Conservation (phyloP, 2,329 filamentous ascomycete genomes). For the Chaetomiaceae sp. region DNA sequence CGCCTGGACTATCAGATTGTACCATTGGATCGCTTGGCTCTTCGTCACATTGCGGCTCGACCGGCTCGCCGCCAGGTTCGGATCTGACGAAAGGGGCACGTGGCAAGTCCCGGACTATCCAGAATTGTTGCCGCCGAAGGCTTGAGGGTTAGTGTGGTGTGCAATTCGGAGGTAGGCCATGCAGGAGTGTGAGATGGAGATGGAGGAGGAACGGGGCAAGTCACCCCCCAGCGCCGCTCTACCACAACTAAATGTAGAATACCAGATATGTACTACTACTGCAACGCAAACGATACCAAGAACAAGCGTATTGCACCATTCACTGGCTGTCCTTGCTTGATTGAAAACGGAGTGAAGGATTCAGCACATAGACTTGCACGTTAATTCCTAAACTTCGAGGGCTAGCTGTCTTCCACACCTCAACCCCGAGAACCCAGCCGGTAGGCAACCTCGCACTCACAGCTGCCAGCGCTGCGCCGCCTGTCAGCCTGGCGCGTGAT, state of each 20-base stretch:
- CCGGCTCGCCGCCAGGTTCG: neutral
- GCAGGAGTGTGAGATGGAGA: no score
- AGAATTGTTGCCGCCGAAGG: neutral
- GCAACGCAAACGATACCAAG: no score
- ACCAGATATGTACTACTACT: no score
- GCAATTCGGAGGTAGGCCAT: no score
- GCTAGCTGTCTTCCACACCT: neutral
- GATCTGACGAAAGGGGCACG: neutral
- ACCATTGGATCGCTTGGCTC: constrained; percentile 7
- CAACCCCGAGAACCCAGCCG: no score
- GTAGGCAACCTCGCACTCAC: neutral
- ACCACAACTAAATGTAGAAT: no score
- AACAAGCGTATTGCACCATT: no score
- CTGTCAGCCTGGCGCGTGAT: neutral
- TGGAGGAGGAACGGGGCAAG: no score
- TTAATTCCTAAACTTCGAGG: neutral
- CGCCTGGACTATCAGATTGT: neutral
- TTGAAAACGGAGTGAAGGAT: no score
- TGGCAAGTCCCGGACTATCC: constrained; percentile 19
- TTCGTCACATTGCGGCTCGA: neutral
- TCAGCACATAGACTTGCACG: no score
- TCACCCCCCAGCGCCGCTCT: no score
- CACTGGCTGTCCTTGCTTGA: no score
- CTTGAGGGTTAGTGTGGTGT: neutral
- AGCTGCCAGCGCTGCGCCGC: constrained; percentile 1